A percentile compares a stretch with the other conserved stretches of the same genome.
Conservation (phyloP, 1,284 basidiomycete genomes). For the Sanghuangporus sanghuang region DNA sequence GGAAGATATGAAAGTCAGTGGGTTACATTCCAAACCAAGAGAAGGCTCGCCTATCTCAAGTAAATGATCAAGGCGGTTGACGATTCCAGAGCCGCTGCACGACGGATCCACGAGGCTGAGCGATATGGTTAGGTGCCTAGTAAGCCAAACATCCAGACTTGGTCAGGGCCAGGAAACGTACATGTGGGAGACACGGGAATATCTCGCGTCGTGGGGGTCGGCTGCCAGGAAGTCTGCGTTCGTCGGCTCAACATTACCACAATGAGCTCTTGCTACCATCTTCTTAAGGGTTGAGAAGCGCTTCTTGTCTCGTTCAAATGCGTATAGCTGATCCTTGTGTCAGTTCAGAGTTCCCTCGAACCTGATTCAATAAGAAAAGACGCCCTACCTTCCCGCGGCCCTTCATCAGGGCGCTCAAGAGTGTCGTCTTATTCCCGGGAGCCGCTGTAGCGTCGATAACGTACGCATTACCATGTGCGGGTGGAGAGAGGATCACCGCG, state of each 20-base stretch:
- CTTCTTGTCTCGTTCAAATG: constrained; percentile 79
- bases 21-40: constrained; percentile 3
- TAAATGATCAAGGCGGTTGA: constrained; percentile 85
- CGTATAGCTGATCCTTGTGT: constrained; percentile 53
- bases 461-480: constrained; percentile 40
- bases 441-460: constrained; percentile 96
- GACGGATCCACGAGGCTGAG: constrained; percentile 84
- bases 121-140: constrained; percentile 1
- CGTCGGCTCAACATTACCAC: constrained; percentile 69
- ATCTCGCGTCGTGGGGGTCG: constrained; percentile 61
- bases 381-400: constrained; percentile 68
- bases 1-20: constrained; percentile 16
- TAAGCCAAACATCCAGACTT: neutral
- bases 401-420: constrained; percentile 83
- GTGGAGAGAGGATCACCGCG: constrained; percentile 73
- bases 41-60: constrained; percentile 52
- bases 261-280: constrained; percentile 80
- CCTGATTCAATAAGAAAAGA: neutral
- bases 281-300: constrained; percentile 76
- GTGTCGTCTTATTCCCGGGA: constrained; percentile 97
- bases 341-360: neutral
- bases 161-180: constrained; percentile 33
- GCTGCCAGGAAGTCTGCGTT: constrained; percentile 77
- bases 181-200: constrained; percentile 76
- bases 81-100: constrained; percentile 89